Evolutionary conservation across 441 rosid genomes (phyloP).

Genomic region (Euphorbia schlechtendalii): DNA sequence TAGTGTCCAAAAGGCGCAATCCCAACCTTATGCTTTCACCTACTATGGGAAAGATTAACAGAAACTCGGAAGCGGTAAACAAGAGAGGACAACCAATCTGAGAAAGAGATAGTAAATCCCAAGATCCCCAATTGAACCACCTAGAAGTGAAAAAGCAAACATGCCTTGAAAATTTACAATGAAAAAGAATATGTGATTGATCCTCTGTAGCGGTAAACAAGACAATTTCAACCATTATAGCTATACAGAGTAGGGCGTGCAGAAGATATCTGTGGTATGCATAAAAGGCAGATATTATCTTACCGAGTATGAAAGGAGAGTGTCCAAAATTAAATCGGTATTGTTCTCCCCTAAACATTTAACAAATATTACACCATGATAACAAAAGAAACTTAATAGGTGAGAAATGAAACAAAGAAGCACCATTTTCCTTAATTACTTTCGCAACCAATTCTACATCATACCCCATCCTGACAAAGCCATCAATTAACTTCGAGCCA

Average conservation of each 20-base stretch:
- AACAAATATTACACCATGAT: conserved; percentile 9
- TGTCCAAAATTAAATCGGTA: conserved; percentile 46
- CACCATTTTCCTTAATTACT: conserved; percentile 61
- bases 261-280: neutral
- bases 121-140: no score
- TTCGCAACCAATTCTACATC: conserved; percentile 46
- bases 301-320: conserved; percentile 50
- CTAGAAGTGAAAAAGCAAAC: no score
- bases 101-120: no score
- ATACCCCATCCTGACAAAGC: conserved; percentile 71
- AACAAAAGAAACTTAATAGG: conserved; percentile 9
- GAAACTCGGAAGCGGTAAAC: no score
- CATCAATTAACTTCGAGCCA: conserved; percentile 51
- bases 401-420: neutral
- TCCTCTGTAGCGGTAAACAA: neutral
- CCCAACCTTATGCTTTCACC: no score
- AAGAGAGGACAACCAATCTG: no score
- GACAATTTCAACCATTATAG: conserved; percentile 1
- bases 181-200: neutral
- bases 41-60: no score
- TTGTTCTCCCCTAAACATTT: conserved; percentile 51
- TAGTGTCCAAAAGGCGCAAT: no score
- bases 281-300: conserved; percentile 22
- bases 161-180: no score
- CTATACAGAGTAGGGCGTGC: neutral